Evolutionary conservation across 805 yeast genomes (phyloP).

Genomic region (Jamesozyma lodderae): DNA sequence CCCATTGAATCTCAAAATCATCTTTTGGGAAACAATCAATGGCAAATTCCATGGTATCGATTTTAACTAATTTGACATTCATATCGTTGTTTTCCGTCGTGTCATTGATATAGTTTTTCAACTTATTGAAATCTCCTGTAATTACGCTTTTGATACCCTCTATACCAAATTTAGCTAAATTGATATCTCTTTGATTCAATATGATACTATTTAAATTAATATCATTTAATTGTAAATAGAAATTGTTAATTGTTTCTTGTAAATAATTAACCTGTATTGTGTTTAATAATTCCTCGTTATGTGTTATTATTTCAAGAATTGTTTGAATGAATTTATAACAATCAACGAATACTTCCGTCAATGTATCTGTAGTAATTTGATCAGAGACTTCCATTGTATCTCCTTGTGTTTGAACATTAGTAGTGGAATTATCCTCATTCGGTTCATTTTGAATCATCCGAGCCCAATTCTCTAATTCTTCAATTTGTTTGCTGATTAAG

Average conservation of each 20-base stretch:
- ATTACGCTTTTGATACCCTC: constrained; percentile 10
- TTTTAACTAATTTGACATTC: constrained; percentile 9
- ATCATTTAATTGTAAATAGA: constrained; percentile 14
- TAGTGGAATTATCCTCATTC: not conserved
- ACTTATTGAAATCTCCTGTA: constrained; percentile 7
- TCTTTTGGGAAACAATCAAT: constrained; percentile 9
- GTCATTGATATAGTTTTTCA: constrained; percentile 2
- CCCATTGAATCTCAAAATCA: constrained; percentile 13
- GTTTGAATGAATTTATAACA: constrained; percentile 16
- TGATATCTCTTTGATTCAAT: constrained; percentile 8
- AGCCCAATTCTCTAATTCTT: constrained; percentile 12
- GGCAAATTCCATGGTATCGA: constrained; percentile 15
- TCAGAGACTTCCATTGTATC: constrained; percentile 22
- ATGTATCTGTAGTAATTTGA: constrained; percentile 18
- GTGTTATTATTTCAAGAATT: constrained; percentile 13
- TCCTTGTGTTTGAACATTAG: not conserved
- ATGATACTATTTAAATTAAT: constrained; percentile 4
- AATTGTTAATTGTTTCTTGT: constrained; percentile 12
- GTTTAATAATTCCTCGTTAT: constrained; percentile 7
- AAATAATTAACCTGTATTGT: constrained; percentile 16
- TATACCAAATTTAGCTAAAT: constrained; percentile 8
- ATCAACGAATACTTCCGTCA: constrained; percentile 17
- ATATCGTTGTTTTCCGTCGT: not conserved
- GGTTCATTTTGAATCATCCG: not conserved
- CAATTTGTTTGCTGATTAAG: constrained; percentile 13